Base-by-base conservation (phyloP, 345 rosid genomes). In the Abelmoschus esculentus region DNA sequence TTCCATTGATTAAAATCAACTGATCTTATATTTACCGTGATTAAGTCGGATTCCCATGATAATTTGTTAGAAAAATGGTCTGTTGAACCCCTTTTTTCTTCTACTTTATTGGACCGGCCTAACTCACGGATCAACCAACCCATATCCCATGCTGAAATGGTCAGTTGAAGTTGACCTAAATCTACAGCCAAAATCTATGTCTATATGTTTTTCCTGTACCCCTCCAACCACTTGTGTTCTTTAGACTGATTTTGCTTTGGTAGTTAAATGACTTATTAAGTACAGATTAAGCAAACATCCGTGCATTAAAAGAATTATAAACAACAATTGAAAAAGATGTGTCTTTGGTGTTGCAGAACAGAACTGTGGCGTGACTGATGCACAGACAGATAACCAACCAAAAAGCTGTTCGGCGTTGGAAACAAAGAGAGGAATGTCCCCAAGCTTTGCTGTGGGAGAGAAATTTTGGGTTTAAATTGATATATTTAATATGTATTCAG, bases 71-170 rank as follows among this genome's bases (percentile, higher is more conserved):
- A 71, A 2, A 52, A 61, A 15, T 13, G 67, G 67, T 6, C 22
- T 61, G 61, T 22, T 56, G 19, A 62, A 22, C n/a, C 29, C 29
- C 1, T 8, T 34, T 76, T 47, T 50, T 53, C 13, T 66, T 54
- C 54, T 10, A 65, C 56, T 46, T 38, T 22, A 55, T 53, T 72
- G 65, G 72, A 50, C 81, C 70, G 44, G 80, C 74, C 70, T 52
- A 49, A 40, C 38, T 74, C 75, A 72, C 76, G 32, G 86, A 76
- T 84, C 76, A 86, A 78, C 88, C 76, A 86, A 79, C 84, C 64
- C 46, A 61, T 74, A 74, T 72, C 77, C 46, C 6, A 13, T 65
- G 77, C 34, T 77, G 12, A 62, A 9, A 22, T 8, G 11, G 7
- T 44, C 12, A 12, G 34, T 22, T 18, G 69, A 36, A 77, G 76